Base-by-base conservation (phyloP, 371 early-diverging fungal species). In the Homolaphlyctis polyrhiza region DNA sequence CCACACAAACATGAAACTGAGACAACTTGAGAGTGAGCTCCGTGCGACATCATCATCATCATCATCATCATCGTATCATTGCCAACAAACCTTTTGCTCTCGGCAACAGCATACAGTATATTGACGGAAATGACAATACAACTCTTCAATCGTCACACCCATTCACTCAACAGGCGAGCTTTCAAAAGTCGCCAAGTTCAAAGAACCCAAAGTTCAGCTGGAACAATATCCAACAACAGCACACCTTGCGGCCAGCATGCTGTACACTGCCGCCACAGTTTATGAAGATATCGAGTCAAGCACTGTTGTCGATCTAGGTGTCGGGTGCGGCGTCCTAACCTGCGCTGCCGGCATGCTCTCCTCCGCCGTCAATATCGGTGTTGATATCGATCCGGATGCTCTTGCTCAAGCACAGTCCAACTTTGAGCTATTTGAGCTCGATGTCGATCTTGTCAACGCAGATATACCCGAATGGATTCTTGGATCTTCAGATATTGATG, bases 221-320 rank as follows among this genome's bases (percentile, higher is more conserved):
- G 93, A 93, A 70, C 93, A 93, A 68, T 93, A 93, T 64, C 89
- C 91, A 1, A 93, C 93, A 1, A 87, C 91, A 1, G 82, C 93
- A 50, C 93, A 93, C 66, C 76, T 67, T 35, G 92, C 92, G 2
- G 84, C 92, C 14, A 77, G 90, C 35, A 87, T 93, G 80, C 75
- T 92, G 18, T 91, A 89, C 66, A 92, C 91, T 0, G 92, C 92
- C 2, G 89, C 88, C 63, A 78, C 84, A 4, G 78, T 82, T 8
- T 91, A 83, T 51, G 87, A 84, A 35, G 93, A 93, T 69, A 89
- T 93, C 67, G 87, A 84, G 57, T 11, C 39, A 8, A 39, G 11
- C 8, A 76, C 82, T 0, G 81, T 93, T 1, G 88, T 82, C 1
- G 93, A 93, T 71, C 86, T 93, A 65, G 92, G 93, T 27, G 87